phyloP scores from a whole-genome alignment of 805 yeast genomes.

The Myxozyma neotropica region DNA sequence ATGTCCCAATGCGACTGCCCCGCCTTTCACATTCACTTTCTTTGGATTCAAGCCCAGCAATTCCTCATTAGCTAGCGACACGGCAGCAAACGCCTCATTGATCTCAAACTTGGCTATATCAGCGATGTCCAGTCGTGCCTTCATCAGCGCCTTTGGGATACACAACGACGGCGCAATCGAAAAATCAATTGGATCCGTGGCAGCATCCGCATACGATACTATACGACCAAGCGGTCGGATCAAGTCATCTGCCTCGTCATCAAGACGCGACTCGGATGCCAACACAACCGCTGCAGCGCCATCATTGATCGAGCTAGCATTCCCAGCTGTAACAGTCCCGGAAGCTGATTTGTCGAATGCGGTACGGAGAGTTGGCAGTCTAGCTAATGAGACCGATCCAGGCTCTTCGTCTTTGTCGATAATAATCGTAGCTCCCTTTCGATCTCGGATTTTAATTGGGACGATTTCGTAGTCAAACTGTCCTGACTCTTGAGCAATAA shows the following conservation, averaged over 20 bases:
- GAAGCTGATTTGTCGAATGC: conserved; percentile 87
- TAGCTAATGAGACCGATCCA: conserved; percentile 67
- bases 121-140: conserved; percentile 63
- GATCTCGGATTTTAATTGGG: conserved; percentile 71
- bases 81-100: conserved; percentile 96
- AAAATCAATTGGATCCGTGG: conserved; percentile 86
- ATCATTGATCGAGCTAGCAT: conserved; percentile 90
- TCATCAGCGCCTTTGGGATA: conserved; percentile 86
- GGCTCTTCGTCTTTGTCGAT: conserved; percentile 79
- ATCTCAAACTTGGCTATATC: conserved; percentile 85
- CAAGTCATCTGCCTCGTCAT: conserved; percentile 66
- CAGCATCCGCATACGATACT: conserved; percentile 95
- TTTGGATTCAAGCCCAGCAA: conserved; percentile 62
- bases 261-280: conserved; percentile 76
- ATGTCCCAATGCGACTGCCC: conserved; percentile 95
- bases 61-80: conserved; percentile 81
- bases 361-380: conserved; percentile 75
- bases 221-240: conserved; percentile 74
- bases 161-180: conserved; percentile 94
- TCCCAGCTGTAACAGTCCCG: conserved; percentile 95
- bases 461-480: conserved; percentile 77
- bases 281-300: conserved; percentile 93
- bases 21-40: conserved; percentile 88
- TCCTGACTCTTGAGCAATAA: conserved; percentile 67
- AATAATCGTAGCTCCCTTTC: conserved; percentile 65